Evolutionary conservation across 495 filamentous ascomycete genomes (phyloP), one percentile per base, ranked within the genome.

Genomic region (Podospora didyma): DNA sequence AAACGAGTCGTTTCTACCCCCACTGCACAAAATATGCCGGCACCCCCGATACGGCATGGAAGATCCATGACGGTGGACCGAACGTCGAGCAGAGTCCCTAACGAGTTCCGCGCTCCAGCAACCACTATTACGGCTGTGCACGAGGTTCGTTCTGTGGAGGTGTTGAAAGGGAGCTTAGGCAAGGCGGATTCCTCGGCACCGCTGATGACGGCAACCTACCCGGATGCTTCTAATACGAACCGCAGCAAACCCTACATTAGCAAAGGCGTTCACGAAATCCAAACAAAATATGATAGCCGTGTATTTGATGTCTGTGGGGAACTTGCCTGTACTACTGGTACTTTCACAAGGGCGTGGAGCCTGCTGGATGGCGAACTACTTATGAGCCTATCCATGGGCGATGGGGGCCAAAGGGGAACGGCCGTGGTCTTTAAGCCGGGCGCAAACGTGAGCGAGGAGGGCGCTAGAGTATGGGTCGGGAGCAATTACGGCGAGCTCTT

Each of bases 261-360:
- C 65, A 76, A 83, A 22, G 87, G 89, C 0, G 81, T 81, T 1
- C 78, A 73, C 19, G 86, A 92, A 58, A 96, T 98, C 50, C 68
- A 75, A n/a, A 92, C 89, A 1, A 87, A 88, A 84, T 90, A 81
- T 63, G 93, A 97, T 59, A 89, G 89, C 7, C 84, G 88, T 17
- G 74, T 92, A 31, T 84, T 96, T 66, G 92, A 90, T 57, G 86
- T 94, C 37, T 96, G 88, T 67, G 95, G 93, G 12, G 85, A 90
- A 58, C 87, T 88, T 54, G 87, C 92, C 14, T 96, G 90, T 68
- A 93, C 92, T 1, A 87, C 85, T 11, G 92, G 92, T 10, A 85
- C 88, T 56, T 74, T 89, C 46, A 96, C 94, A 7, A 82, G 89
- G 56, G 89, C 89, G 0, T 97, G 93, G 93, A 90, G 86, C 67